Evolutionary conservation across 2,329 filamentous ascomycete species (phyloP), one percentile per base, ranked within the genome.

Genomic region (Aspergillus pseudoterreus): DNA sequence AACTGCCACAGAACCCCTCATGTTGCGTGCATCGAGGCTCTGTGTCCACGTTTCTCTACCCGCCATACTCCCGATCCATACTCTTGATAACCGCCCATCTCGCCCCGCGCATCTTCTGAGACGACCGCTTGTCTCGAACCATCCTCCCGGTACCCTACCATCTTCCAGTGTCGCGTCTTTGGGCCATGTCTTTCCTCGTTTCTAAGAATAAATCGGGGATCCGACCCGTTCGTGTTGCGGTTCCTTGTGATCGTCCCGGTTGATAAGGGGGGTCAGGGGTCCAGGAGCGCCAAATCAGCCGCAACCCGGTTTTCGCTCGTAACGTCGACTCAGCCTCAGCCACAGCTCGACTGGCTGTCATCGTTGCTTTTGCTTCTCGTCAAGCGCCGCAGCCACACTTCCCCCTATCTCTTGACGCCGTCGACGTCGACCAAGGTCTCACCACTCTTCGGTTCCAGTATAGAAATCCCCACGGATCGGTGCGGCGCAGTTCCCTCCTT

Each of bases 61-160:
- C 45, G 44, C 41, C 36, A 24, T 8, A 36, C 32, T 19, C 19
- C 14, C 42, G 11, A 15, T 17, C 22, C 22, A 22, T 22, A 22
- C 22, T 22, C 22, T 22, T 5, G 22, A 22, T n/a, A 22, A 14
- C 33, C 39, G 35, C 39, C 42, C 42, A 59, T 54, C 52, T 50
- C 52, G 45, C 45, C 45, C 17, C 52, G 39, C 15, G 8, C 43
- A 32, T 46, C 44, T 51, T 41, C 51, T 55, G 54, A 55, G 54
- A 55, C 56, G 39, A 21, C 33, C 32, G 19, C 32, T 19, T 10
- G 41, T 51, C 53, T 51, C 17, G 51, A 44, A 51, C 54, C 54
- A 43, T 43, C 44, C 54, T 51, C 45, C 49, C 41, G 54, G 56
- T 54, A 56, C 33, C 55, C 54, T 54, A 57, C 52, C 44, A 24